Conservation (phyloP, 805 yeast genomes). For the Suhomyces tanzawaensis region DNA sequence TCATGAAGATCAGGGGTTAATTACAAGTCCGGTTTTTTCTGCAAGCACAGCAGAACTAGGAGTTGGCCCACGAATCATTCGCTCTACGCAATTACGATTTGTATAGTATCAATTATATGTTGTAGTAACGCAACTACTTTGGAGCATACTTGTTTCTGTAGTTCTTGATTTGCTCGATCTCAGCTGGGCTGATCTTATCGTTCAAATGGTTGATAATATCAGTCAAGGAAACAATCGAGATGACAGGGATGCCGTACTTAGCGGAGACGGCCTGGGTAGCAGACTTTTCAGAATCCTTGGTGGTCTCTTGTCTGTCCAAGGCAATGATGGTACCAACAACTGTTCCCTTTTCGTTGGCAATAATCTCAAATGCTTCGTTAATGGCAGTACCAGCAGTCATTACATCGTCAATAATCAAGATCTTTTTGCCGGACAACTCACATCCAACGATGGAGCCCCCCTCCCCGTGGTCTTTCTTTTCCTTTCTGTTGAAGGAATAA, state of each 20-base stretch:
- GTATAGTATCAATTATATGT: too few species aligned
- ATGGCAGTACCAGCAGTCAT: conserved; percentile 99
- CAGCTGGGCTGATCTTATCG: conserved; percentile 54
- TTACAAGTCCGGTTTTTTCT: too few species aligned
- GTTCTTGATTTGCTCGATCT: conserved; percentile 54
- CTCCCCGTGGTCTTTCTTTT: conserved; percentile 96
- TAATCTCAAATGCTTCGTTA: conserved; percentile 86
- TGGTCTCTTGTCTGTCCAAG: conserved; percentile 92
- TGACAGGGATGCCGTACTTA: conserved; percentile 76
- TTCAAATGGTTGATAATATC: conserved; percentile 69
- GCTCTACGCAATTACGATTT: too few species aligned
- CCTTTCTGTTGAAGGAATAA: conserved; percentile 95
- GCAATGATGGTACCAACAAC: conserved; percentile 88
- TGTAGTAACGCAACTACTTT: too few species aligned
- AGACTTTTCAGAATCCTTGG: conserved; percentile 59
- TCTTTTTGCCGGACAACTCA: conserved; percentile 62
- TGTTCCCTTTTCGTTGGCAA: conserved; percentile 62
- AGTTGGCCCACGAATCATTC: too few species aligned
- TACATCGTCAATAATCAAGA: conserved; percentile 91
- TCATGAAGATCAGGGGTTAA: conserved; percentile 59
- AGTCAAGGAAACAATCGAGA: conserved; percentile 71
- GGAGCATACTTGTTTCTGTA: conserved; percentile 56
- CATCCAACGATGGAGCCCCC: conserved; percentile 95
- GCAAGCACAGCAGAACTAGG: too few species aligned
- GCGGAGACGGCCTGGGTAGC: conserved; percentile 80